Percentiles rank a stretch among this genome's conserved stretches.
Evolutionary conservation across 768 basidiomycete species (phyloP).

Genomic region (Tylopilus rubrobrunneus): DNA sequence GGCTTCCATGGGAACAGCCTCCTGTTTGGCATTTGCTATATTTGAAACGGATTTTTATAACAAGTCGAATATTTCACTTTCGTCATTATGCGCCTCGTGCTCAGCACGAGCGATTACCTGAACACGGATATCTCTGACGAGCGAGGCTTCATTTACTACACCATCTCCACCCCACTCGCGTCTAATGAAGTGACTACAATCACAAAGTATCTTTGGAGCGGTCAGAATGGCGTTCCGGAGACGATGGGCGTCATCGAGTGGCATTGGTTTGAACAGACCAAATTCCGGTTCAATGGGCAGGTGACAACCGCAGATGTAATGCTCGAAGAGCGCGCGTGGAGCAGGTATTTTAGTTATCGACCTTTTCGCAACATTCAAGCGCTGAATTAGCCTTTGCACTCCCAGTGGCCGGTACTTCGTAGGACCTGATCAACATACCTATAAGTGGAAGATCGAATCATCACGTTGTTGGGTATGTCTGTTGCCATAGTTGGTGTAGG

Average conservation of each 20-base stretch:
- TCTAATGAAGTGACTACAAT: constrained; percentile 21
- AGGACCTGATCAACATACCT: constrained; percentile 28
- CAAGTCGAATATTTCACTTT: too few relatives aligned
- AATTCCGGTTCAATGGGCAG: constrained; percentile 15
- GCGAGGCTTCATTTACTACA: constrained; percentile 15
- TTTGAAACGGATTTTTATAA: too few relatives aligned
- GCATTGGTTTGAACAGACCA: constrained; percentile 13
- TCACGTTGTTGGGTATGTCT: constrained; percentile 24
- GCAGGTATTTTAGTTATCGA: constrained; percentile 10
- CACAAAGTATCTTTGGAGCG: constrained; percentile 21
- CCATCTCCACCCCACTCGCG: constrained; percentile 12
- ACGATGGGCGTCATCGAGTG: constrained; percentile 25
- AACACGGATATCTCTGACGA: constrained; percentile 23
- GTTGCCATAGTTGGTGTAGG: not conserved
- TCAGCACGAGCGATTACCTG: constrained; percentile 18
- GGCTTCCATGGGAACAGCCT: too few relatives aligned
- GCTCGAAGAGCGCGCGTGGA: constrained; percentile 15
- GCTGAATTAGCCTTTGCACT: not conserved
- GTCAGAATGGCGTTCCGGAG: constrained; percentile 9
- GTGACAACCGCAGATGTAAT: constrained; percentile 6
- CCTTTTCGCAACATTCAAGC: not conserved
- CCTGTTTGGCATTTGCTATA: too few relatives aligned
- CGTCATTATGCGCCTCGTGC: constrained; percentile 18
- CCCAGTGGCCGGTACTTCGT: constrained; percentile 30
- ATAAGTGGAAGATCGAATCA: constrained; percentile 30